Evolutionary conservation across 768 basidiomycete species (phyloP), one percentile per base, ranked within the genome.

Genomic region (Cantharellus anzutake): DNA sequence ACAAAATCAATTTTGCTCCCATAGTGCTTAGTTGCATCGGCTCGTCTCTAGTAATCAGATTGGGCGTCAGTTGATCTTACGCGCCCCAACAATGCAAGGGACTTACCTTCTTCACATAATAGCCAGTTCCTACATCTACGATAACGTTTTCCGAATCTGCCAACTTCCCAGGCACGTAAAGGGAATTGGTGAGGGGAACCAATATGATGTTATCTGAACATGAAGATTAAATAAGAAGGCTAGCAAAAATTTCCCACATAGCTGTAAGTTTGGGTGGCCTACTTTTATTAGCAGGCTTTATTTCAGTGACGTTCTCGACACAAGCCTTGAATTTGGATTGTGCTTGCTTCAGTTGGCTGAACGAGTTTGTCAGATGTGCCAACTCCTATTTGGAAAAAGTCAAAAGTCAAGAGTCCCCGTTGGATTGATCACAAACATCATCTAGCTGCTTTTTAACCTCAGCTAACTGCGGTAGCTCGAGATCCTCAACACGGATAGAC

Each of bases 91-190:
- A 29, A 48, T 29, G 20, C 20, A 29, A 29, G 20, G 52, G 35
- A 63, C 74, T 51, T 53, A 89, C 96, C 78, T 98, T 99, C 71
- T 88, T 82, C 16, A 98, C 86, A 65, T 84, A 97, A 71, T 97
- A 99, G 0, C 96, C 94, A 0, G 94, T 98, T 1, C 96, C 96
- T 37, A 98, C 77, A 68, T 99, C 96, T 42, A 98, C 80, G 63
- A 98, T 83, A 53, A 99, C 93, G 65, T 89, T 79, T 51, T 91
- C 84, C 0, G 79, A 70, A 67, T 96, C 86, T 48, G 74, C 76
- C 53, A 98, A 75, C 71, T 83, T 90, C 20, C 93, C 96, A 2
- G 94, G 92, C 35, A 98, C 86, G 67, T 97, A 98, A 2, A 99
- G 78, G 0, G 93, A 97, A 69, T 86, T 89, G 14, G 92, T 97